Evolutionary conservation across 768 basidiomycete species (phyloP).

Genomic region (Termitomyces heimii): DNA sequence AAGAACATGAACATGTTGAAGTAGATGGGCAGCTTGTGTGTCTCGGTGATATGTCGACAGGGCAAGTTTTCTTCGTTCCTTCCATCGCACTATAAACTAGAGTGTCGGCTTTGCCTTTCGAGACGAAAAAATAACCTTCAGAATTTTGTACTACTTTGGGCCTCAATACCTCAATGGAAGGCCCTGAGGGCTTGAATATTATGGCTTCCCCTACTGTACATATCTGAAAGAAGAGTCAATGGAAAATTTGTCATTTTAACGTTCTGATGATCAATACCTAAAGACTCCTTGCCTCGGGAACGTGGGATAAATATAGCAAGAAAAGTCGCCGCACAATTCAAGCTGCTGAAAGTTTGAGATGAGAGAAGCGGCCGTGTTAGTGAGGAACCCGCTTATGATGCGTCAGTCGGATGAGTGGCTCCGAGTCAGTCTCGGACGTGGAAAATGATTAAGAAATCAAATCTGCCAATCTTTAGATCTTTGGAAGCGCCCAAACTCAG

Average conservation of each 20-base stretch:
- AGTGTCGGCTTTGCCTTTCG: too few species aligned
- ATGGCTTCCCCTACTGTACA: not conserved
- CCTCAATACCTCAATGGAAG: not conserved
- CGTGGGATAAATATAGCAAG: not conserved
- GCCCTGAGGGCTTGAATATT: not conserved
- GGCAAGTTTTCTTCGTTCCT: not conserved
- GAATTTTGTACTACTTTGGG: not conserved
- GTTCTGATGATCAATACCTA: not conserved
- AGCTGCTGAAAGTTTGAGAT: not conserved
- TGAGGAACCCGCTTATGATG: not conserved
- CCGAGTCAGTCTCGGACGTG: not conserved
- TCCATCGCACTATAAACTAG: not conserved
- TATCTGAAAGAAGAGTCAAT: not conserved
- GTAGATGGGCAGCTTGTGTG: not conserved
- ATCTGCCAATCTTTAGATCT: too few species aligned
- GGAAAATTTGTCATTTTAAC: not conserved
- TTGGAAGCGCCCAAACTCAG: not conserved
- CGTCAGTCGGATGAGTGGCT: not conserved
- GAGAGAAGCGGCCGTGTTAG: not conserved
- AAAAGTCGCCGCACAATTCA: conserved; percentile 9
- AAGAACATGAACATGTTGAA: conserved; percentile 1
- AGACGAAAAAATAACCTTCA: conserved; percentile 1
- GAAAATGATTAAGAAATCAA: not conserved
- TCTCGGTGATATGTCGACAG: not conserved
- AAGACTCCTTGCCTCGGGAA: not conserved